Evolutionary conservation across 2,329 filamentous ascomycete genomes (phyloP), one percentile per base, ranked within the genome.

Genomic region (Calycina herbarum): DNA sequence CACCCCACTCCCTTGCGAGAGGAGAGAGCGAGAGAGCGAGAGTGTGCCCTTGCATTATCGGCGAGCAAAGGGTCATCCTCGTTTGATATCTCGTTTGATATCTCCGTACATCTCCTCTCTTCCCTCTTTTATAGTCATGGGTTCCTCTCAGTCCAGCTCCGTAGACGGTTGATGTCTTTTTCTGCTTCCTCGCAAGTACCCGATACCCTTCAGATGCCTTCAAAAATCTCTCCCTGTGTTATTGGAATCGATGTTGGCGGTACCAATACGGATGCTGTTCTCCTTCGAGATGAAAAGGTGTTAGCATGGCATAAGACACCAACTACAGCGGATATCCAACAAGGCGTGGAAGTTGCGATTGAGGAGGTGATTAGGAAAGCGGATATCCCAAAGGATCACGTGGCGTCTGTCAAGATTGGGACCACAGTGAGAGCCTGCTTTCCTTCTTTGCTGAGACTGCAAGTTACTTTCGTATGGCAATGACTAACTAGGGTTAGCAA

Each of bases 341-440:
- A 67, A 59, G 72, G 72, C 38, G 72, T 74, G 48, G 65, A 69
- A 42, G 63, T 51, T 0, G 71, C 68, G 24, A 65, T 74, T 20
- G 57, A 63, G 40, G 62, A 27, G 15, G 66, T 74, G n/a, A 62
- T 73, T 4, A 59, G 70, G 35, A 40, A 70, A 35, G 67, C 68
- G 6, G 57, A 69, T 17, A 64, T 73, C 15, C 58, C 65, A 31
- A 35, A 57, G 48, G 57, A 29, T 31, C 51, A 45, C 20, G 68
- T 73, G 59, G 58, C 66, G 5, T 67, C 66, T 61, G 48, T 73
- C 4, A 73, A 66, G 15, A 73, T 73, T 59, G 72, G 72, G 33
- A 73, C 72, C 11, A 85, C 83, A 86, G 86, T 17, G 88, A 86
- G 0, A 88, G 85, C 20, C n/a, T 51, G n/a, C 20, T 27, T 24